These are phyloP conservation scores for Mycena galericulata DNA, from an alignment of 768 basidiomycete genomes.

Conservation along the genomic window DNA sequence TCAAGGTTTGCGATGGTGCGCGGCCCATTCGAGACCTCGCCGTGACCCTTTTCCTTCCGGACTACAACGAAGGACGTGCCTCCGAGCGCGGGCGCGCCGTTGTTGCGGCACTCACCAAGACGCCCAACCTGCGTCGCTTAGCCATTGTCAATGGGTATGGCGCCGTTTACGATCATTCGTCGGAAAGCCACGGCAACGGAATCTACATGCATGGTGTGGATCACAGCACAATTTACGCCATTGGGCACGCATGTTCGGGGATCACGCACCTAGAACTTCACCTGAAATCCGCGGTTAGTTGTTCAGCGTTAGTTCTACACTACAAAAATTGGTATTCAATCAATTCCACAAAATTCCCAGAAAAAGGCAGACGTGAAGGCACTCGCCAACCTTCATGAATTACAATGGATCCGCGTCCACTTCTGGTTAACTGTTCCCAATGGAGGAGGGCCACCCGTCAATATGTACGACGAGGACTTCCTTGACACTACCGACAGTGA, in stretches of 20 bases:
- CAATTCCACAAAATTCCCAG: slow-evolving; percentile 7
- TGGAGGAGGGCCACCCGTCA: slow-evolving; percentile 7
- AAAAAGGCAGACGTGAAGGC: slow-evolving; percentile 18
- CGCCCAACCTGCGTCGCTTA: slow-evolving; percentile 16
- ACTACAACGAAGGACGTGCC: slow-evolving; percentile 9
- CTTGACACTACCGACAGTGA: slow-evolving; percentile 11
- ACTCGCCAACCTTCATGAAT: slow-evolving; percentile 10
- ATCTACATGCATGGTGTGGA: slow-evolving; percentile 16
- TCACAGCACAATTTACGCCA: slow-evolving; percentile 14
- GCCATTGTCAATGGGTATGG: slow-evolving; percentile 16
- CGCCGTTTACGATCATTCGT: neutral
- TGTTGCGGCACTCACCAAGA: slow-evolving; percentile 19
- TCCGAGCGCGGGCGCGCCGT: slow-evolving; percentile 5
- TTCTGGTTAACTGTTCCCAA: slow-evolving; percentile 18
- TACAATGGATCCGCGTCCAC: slow-evolving; percentile 10
- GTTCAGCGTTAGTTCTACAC: slow-evolving; percentile 9
- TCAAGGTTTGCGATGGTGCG: slow-evolving; percentile 22
- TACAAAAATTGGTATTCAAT: slow-evolving; percentile 15
- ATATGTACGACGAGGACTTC: slow-evolving; percentile 12
- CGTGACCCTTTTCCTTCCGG: slow-evolving; percentile 16
- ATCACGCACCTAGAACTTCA: slow-evolving; percentile 21
- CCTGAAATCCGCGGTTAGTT: slow-evolving; percentile 15
- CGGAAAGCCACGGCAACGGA: neutral
- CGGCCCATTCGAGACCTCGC: slow-evolving; percentile 16
- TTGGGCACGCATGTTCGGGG: slow-evolving; percentile 14